Evolutionary conservation across 768 basidiomycete species (phyloP), one percentile per base, ranked within the genome.

Genomic region (Suillus subluteus): DNA sequence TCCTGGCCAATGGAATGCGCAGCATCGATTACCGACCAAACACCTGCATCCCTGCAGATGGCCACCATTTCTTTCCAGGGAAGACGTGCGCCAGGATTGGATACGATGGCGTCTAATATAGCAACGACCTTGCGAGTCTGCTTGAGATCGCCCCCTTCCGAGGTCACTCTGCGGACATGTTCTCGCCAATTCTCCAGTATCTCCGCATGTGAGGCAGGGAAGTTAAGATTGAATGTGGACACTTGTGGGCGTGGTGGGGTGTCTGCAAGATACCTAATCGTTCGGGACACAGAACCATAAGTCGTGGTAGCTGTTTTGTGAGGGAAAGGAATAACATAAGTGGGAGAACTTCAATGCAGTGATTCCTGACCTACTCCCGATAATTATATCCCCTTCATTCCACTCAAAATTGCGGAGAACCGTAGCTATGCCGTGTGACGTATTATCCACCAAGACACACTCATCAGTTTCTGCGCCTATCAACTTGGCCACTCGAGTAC

Each of bases 1-100:
- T 92, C 87, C 70, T 91, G 91, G 1, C 93, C 93, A 50, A 95
- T 84, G 4, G 87, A 84, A 72, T 95, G 93, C 6, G 93, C 93
- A 2, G 85, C 94, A 71, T 96, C 94, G 21, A 96, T 76, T n/a
- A 95, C 69, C 41, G 84, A 89, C 76, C 85, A 84, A 0, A 89
- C 83, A 0, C 86, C 86, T 46, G 88, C 86, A 67, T 88, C 82
- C 62, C 82, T 80, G 73, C 89, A 90, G 18, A 92, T 78, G 4
- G 81, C 74, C 1, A 90, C 87, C 75, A 94, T 82, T 66, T 86
- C 84, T 73, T 87, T 80, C 93, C 92, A 94, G 0, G 93, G 93
- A 66, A 91, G 76, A 2, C 79, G 73, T 6, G 84, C 80, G 0
- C 88, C 91, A 1, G 92, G 92, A 41, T 79, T 81, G 9, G 90